Percentiles rank a stretch among this genome's conserved stretches.
phyloP scores from a whole-genome alignment of 169 alveolate genomes.

The Cryptosporidium canis region DNA sequence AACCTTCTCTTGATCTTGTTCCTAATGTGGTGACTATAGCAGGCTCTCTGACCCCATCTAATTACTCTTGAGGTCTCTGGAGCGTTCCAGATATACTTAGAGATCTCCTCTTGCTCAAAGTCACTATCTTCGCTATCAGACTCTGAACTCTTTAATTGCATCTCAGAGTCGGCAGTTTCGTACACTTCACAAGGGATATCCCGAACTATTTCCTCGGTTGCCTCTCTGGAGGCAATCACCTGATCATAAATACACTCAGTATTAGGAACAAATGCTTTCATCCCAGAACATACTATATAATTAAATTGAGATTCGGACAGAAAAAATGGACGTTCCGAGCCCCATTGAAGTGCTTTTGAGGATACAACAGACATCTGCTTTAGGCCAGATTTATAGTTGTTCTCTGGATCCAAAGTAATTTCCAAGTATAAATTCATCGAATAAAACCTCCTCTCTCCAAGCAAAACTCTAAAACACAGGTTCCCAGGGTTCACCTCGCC shows the following conservation, averaged over 20 bases:
- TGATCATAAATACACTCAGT: constrained; percentile 52
- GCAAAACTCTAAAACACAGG: neutral
- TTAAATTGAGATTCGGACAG: constrained; percentile 37
- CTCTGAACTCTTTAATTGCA: neutral
- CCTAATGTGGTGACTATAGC: constrained; percentile 79
- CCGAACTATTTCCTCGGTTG: constrained; percentile 11
- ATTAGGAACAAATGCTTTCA: constrained; percentile 12
- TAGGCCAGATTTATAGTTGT: constrained; percentile 3
- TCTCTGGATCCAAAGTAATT: constrained; percentile 9
- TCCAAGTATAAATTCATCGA: constrained; percentile 27
- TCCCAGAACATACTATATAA: neutral
- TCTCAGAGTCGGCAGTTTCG: neutral
- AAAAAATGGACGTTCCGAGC: constrained; percentile 14
- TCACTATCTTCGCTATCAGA: neutral
- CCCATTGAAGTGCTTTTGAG: neutral
- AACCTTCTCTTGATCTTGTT: constrained; percentile 74
- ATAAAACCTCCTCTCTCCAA: constrained; percentile 27
- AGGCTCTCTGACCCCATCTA: constrained; percentile 71
- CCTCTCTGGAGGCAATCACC: constrained; percentile 46
- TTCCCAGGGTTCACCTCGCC: neutral
- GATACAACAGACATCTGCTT: neutral
- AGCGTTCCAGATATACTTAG: neutral
- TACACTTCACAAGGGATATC: constrained; percentile 22
- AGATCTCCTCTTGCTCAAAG: neutral
- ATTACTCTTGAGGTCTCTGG: neutral